Base-by-base conservation (phyloP, 2,329 filamentous ascomycete genomes). In the Simplicillium sp. region DNA sequence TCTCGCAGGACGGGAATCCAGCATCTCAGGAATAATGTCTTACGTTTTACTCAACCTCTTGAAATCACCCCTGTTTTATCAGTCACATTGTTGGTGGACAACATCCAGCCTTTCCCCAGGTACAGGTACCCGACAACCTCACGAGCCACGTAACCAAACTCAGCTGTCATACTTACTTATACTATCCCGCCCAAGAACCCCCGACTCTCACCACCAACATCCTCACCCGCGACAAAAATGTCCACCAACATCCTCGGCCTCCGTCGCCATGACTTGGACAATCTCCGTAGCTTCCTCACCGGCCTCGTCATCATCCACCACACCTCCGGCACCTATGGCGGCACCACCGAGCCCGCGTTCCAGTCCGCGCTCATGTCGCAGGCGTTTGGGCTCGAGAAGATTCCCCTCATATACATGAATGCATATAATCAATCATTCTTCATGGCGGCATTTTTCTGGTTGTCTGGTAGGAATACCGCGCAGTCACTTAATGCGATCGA, bases 231-330 rank as follows among this genome's bases (percentile, higher is more conserved):
- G n/a, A n/a, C n/a, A n/a, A 25, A 25, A 5, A 25, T 25, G 20
- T 25, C 20, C 20, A 25, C 20, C 6, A 25, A 25, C 9, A 43
- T 44, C 29, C 45, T 45, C 37, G 37, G 40, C 5, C 20, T 44
- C 13, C 44, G 34, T 12, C 34, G 34, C 11, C 34, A 50, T 40
- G 46, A 50, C 36, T 41, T 50, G 13, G 50, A 48, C 38, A 48
- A 50, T 11, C 41, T 49, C 11, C 43, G 45, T 11, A 44, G 42
- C 8, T 43, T 44, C 14, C 42, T 49, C 2, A 49, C 50, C 2
- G 38, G 39, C 25, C 44, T 47, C 14, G 50, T 52, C 17, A 44
- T 47, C 13, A 41, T 50, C 15, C 50, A 52, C 31, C 50, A 50
- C 37, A 49, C 47, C 6, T 43, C 50, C 6, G 42, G 46, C 25